phyloP scores from a whole-genome alignment of 1,284 basidiomycete species.

The Rhodotorula mucilaginosa region DNA sequence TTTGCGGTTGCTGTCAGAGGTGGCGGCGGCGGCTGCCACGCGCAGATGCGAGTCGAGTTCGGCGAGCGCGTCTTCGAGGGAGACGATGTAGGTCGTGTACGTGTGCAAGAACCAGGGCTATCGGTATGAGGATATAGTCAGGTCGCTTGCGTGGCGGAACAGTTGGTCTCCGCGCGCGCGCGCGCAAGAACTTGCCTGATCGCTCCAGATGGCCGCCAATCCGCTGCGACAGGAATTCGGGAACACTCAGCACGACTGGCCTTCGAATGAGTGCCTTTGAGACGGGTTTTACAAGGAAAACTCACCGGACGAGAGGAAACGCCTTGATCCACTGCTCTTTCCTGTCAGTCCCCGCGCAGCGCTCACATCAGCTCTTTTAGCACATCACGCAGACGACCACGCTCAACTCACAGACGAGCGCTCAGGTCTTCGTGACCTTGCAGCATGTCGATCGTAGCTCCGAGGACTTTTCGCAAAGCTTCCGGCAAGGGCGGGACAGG shows the following conservation, averaged over 20 bases:
- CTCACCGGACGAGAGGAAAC: slow-evolving; percentile 72
- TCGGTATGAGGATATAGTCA: slow-evolving; percentile 32
- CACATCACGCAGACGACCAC: slow-evolving; percentile 60
- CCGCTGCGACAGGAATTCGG: slow-evolving; percentile 41
- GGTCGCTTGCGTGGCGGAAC: neutral
- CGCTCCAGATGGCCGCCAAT: slow-evolving; percentile 87
- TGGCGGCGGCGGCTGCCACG: neutral
- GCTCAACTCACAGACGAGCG: slow-evolving; percentile 66
- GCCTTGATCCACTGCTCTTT: slow-evolving; percentile 29
- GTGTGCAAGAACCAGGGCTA: slow-evolving; percentile 88
- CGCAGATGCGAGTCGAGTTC: slow-evolving; percentile 74
- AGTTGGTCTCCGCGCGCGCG: neutral
- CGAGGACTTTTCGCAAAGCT: slow-evolving; percentile 76
- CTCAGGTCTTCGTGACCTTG: slow-evolving; percentile 80
- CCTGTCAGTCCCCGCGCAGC: neutral
- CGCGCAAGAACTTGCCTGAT: slow-evolving; percentile 64
- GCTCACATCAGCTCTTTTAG: neutral
- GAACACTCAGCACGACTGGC: neutral
- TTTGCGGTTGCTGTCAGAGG: neutral
- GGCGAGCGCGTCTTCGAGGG: slow-evolving; percentile 81
- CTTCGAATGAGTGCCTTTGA: too few relatives aligned
- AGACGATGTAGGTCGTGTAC: slow-evolving; percentile 86
- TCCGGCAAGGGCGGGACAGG: slow-evolving; percentile 63
- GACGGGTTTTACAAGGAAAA: too few relatives aligned
- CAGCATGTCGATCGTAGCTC: slow-evolving; percentile 77